These are phyloP conservation scores for Euryodendron excelsum DNA, from an alignment of 148 eudicot species.

Conservation along the genomic window DNA sequence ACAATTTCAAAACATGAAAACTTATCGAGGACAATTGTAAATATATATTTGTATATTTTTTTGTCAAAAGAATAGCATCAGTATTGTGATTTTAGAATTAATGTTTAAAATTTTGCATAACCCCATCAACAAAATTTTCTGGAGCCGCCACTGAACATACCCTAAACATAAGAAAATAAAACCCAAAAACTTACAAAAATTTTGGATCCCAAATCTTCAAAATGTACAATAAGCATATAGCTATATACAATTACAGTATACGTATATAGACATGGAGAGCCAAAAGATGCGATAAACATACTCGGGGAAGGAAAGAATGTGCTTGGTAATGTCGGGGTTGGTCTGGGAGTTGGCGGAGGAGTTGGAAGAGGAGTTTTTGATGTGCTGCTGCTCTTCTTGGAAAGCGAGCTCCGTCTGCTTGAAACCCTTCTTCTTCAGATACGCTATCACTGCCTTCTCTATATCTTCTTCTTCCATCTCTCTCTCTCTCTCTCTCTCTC, in stretches of 20 bases:
- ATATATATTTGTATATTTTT: too few relatives aligned
- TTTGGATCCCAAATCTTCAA: neutral
- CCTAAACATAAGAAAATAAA: neutral
- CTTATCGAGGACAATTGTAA: too few relatives aligned
- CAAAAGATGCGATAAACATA: slow-evolving; percentile 11
- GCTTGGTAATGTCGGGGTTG: slow-evolving; percentile 66
- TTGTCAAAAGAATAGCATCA: too few relatives aligned
- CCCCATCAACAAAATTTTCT: too few relatives aligned
- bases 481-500: slow-evolving; percentile 11
- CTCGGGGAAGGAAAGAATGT: slow-evolving; percentile 61
- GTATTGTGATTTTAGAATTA: too few relatives aligned
- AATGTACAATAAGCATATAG: neutral
- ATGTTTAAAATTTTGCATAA: too few relatives aligned
- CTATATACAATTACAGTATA: neutral
- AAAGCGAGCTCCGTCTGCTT: slow-evolving; percentile 72
- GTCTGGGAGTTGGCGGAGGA: slow-evolving; percentile 45
- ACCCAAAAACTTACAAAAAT: neutral
- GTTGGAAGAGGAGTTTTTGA: slow-evolving; percentile 39
- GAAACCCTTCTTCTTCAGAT: slow-evolving; percentile 85
- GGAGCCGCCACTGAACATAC: too few relatives aligned
- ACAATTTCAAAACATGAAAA: too few relatives aligned
- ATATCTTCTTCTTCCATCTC: slow-evolving; percentile 75
- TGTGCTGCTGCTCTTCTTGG: slow-evolving; percentile 67
- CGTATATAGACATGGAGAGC: neutral
- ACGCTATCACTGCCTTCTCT: slow-evolving; percentile 75